Base-by-base conservation (phyloP, 2,329 filamentous ascomycete species). In the Mariannaea elegans region DNA sequence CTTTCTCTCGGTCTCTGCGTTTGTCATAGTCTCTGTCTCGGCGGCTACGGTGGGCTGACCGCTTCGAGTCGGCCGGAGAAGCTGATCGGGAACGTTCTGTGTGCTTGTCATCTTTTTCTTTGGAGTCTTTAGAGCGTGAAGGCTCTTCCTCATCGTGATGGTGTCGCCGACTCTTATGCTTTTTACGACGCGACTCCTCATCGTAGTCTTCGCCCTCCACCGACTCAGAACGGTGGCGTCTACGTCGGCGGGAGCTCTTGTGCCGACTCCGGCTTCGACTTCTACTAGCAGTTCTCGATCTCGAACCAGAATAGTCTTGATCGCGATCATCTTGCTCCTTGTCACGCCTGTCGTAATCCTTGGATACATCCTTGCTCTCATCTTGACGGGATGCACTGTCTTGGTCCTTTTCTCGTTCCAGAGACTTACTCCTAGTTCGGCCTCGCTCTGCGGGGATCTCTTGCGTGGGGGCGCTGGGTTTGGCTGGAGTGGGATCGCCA, bases 81-180 rank as follows among this genome's bases (percentile, higher is more conserved):
- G 82, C 82, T 5, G 90, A 92, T 57, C 89, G 83, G 1, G 88
- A 87, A 49, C 84, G 83, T 46, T 87, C 83, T 12, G 79, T 77
- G 65, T 81, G 70, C 64, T 80, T 79, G 46, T 81, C 77, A 64
- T 77, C 74, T 55, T 65, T 74, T 32, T 77, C 73, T 56, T 65
- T 74, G 41, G 76, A 65, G 34, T 77, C 73, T 55, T 65, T 74
- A 41, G 76, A 65, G 34, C 74, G 74, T 38, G 73, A 69, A n/a
- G 69, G 48, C 63, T 84, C 79, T 16, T 83, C 83, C 46, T 83
- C 81, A 14, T 78, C 77, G 65, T 77, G 67, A 56, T 80, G 71
- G 42, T 77, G 73, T 59, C 78, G 77, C 57, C 79, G 76, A 74
- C 76, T 78, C 65, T 73, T 79, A 65, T 83, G 79, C 64, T 78